These are phyloP conservation scores for Peniophora sp. DNA, from an alignment of 1,284 basidiomycete species.

Conservation along the genomic window DNA sequence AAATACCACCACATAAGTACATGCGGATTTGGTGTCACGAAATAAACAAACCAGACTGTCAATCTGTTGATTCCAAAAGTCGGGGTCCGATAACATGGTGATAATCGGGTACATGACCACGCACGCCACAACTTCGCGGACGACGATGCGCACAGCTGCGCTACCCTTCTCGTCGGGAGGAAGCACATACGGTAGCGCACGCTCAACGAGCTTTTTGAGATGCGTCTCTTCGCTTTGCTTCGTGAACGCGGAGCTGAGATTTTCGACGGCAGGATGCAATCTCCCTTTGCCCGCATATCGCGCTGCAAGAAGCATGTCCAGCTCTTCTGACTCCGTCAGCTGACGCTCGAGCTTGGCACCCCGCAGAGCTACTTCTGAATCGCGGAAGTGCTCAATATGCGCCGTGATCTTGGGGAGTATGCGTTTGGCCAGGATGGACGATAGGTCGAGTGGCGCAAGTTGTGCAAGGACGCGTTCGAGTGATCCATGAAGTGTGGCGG, in stretches of 20 bases:
- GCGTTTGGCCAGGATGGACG: slow-evolving; percentile 73
- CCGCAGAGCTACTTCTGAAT: slow-evolving; percentile 78
- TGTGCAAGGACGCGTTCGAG: slow-evolving; percentile 52
- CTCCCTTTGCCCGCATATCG: slow-evolving; percentile 62
- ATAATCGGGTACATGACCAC: slow-evolving; percentile 80
- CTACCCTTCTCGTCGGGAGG: slow-evolving; percentile 73
- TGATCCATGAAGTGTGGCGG: slow-evolving; percentile 64
- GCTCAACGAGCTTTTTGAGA: slow-evolving; percentile 64
- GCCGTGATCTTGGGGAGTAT: slow-evolving; percentile 82
- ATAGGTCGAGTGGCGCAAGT: slow-evolving; percentile 58
- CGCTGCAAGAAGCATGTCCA: slow-evolving; percentile 77
- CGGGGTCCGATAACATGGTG: slow-evolving; percentile 89
- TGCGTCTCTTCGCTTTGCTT: slow-evolving; percentile 86
- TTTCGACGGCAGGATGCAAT: slow-evolving; percentile 76
- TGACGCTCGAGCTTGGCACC: slow-evolving; percentile 70
- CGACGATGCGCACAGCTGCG: slow-evolving; percentile 62
- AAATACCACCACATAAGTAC: slow-evolving; percentile 5
- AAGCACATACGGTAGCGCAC: slow-evolving; percentile 62
- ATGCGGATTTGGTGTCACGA: neutral
- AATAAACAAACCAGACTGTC: slow-evolving; percentile 73
- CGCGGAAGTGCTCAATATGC: slow-evolving; percentile 87
- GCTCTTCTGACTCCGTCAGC: slow-evolving; percentile 78
- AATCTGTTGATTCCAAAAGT: slow-evolving; percentile 92
- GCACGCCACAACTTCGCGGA: slow-evolving; percentile 79
- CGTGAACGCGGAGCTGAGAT: slow-evolving; percentile 81